phyloP scores from a whole-genome alignment of 106 monocot genomes.

The Vanilla planifolia region DNA sequence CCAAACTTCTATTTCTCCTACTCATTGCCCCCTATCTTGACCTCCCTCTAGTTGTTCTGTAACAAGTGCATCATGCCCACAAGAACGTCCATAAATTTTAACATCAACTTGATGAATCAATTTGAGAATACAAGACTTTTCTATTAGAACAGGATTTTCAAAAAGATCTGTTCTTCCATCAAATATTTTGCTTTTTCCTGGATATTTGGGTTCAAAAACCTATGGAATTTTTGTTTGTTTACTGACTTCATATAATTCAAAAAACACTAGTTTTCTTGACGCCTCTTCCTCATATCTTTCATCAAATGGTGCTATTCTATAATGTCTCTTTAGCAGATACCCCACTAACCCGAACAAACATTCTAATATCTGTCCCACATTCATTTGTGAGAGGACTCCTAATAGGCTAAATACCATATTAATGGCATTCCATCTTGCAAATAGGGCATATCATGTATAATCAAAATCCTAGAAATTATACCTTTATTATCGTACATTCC shows the following conservation, averaged over 20 bases:
- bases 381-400: not conserved
- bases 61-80: not conserved
- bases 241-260: constrained; percentile 20
- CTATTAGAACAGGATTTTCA: not conserved
- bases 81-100: not conserved
- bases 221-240: constrained; percentile 20
- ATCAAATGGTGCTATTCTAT: constrained; percentile 25
- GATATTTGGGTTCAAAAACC: constrained; percentile 8
- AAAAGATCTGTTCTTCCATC: constrained; percentile 1
- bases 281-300: constrained; percentile 33
- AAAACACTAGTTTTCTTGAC: constrained; percentile 24
- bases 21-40: constrained; percentile 5
- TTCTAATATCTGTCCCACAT: not conserved
- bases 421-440: no score
- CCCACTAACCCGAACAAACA: not conserved
- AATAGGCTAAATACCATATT: not conserved
- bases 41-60: not conserved
- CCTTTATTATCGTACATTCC: no score
- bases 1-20: no score
- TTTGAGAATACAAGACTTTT: constrained; percentile 7
- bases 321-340: constrained; percentile 12
- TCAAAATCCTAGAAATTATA: no score
- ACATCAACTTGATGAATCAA: constrained; percentile 6
- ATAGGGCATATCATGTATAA: no score
- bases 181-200: constrained; percentile 2